Percentiles rank a stretch among this genome's conserved stretches.
phyloP scores from a whole-genome alignment of 257 asterid species.

The Plantago major region DNA sequence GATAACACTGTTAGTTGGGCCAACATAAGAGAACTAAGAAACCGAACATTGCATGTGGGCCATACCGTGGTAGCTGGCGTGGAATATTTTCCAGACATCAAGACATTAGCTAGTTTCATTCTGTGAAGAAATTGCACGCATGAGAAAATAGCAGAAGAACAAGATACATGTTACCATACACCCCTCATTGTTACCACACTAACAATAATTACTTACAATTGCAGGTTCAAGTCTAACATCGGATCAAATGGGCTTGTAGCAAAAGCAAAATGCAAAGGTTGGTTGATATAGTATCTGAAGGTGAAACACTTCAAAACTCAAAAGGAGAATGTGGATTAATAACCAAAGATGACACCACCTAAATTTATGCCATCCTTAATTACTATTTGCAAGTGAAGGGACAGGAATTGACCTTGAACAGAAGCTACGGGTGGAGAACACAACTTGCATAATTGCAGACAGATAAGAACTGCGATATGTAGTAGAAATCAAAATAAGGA shows the following conservation, averaged over 20 bases:
- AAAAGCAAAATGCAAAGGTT: slow-evolving; percentile 66
- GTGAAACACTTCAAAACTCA: slow-evolving; percentile 17
- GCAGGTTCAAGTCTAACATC: slow-evolving; percentile 82
- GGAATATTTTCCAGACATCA: slow-evolving; percentile 94
- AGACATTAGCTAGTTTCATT: slow-evolving; percentile 86
- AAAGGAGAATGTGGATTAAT: slow-evolving; percentile 3
- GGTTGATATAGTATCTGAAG: slow-evolving; percentile 57
- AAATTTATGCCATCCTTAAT: slow-evolving; percentile 10
- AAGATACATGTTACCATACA: slow-evolving; percentile 9
- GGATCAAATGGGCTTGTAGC: slow-evolving; percentile 87
- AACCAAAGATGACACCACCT: slow-evolving; percentile 1
- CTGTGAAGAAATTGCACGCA: slow-evolving; percentile 34
- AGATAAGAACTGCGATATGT: slow-evolving; percentile 75
- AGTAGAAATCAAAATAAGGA: slow-evolving; percentile 11
- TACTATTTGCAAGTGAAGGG: slow-evolving; percentile 9
- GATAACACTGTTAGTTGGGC: slow-evolving; percentile 15
- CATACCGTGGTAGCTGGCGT: slow-evolving; percentile 65
- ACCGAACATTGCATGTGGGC: slow-evolving; percentile 9
- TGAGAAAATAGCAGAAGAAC: too few species aligned
- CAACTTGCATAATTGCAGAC: slow-evolving; percentile 96
- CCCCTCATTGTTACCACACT: too few species aligned
- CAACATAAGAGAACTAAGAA: slow-evolving; percentile 2
- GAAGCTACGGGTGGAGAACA: slow-evolving; percentile 76
- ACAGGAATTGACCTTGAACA: slow-evolving; percentile 58
- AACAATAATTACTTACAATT: slow-evolving; percentile 61